Evolutionary conservation across 2,329 filamentous ascomycete species (phyloP), one percentile per base, ranked within the genome.

Genomic region (Colletotrichum shisoi): DNA sequence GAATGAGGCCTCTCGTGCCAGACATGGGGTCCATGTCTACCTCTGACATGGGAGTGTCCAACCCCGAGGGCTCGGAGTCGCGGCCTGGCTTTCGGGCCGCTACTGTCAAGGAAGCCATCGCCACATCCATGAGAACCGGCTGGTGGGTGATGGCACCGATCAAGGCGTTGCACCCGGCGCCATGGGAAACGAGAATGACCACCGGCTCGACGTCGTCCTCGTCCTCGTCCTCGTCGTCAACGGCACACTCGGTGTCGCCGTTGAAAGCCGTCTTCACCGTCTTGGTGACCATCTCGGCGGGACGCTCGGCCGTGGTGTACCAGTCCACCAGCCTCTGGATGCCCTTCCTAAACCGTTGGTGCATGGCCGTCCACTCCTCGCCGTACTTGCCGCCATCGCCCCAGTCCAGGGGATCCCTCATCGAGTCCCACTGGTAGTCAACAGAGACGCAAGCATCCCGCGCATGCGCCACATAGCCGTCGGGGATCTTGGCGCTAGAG

Each of bases 371-470:
- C 95, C 95, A 99, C 78, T 98, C 95, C 78, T 99, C 95, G 1
- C 92, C 93, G 72, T 92, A 91, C 49, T 90, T 85, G 45, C 94
- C 95, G 11, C 94, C 94, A 73, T 93, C 89, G 7, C 94, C 94
- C 91, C 95, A 98, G 69, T 89, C 83, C 49, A 92, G 84, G 0
- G 91, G 88, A 3, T 85, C 81, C 15, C 91, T 86, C 84, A 94
- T 94, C 67, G 94, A 97, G 74, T 99, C 94, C 94, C 95, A 99
- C 72, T 94, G 91, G 73, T 92, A 96, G 77, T 99, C 95, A n/a
- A 97, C 85, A 57, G 91, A 85, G 5, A 92, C 84, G 74, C 93
- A 98, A 13, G 90, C 88, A 75, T 98, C 93, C 69, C 93, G 87
- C 9, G 94, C 94, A 78, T 99, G 95, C 0, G 92, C 87, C 19